Evolutionary conservation across 139 green algal genomes (phyloP), one percentile per base, ranked within the genome.

Genomic region (Picochlorum sp.): DNA sequence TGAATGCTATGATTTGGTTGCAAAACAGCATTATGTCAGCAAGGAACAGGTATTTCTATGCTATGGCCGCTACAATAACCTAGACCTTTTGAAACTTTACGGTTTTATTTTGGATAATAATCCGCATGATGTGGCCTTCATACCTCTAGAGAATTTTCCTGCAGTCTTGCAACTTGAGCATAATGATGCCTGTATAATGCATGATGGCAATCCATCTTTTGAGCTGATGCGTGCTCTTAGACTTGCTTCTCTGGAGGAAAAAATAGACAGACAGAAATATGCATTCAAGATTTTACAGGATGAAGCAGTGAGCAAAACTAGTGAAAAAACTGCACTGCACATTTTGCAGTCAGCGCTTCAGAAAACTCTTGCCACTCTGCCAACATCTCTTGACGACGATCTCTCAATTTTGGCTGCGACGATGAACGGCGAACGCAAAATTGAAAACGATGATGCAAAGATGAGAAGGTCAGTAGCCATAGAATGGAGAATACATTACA

Each of bases 1-100:
- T n/a, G n/a, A n/a, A n/a, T n/a, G n/a, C n/a, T n/a, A n/a, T n/a
- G n/a, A n/a, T n/a, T n/a, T n/a, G n/a, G n/a, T 65, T 39, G 55
- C 72, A 14, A 56, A 47, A 51, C 53, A 51, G 59, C 73, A 69
- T 0, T 81, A 82, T n/a, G 6, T 12, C 2, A 24, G 35, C 0
- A 76, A 76, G 13, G 72, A 82, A 24, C 61, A 96, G 58, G 79
- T 95, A 22, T 80, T 89, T 53, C 30, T 56, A 5, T 94, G 82
- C 65, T 96, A 96, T 60, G 89, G 89, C 6, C 33, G 59, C 5
- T 74, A 96, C 72, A 85, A 60, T 28, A 96, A 96, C 64, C 56
- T 95, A 29, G 80, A 94, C 55, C 70, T 96, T 29, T 64, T 96
- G 33, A 63, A 87, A 58, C 72, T 83, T 24, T 96, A 96, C 53